A percentile compares a stretch with the other conserved stretches of the same genome.
Evolutionary conservation across 345 rosid species (phyloP).

Genomic region (Aquilaria malaccensis): DNA sequence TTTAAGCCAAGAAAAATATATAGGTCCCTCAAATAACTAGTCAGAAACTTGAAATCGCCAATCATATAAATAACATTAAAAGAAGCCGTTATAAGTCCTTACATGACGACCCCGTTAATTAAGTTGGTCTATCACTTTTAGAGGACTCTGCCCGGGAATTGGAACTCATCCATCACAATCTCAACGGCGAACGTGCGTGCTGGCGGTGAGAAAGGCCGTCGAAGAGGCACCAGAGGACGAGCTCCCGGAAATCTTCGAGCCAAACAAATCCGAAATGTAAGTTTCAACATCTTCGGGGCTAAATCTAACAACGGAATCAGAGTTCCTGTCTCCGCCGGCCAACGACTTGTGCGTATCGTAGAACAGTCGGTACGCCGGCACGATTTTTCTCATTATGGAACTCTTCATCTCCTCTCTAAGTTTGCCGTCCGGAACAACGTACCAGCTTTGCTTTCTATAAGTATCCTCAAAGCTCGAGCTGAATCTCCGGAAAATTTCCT

Average conservation of each 20-base stretch:
- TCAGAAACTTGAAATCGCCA: no score
- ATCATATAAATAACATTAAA: no score
- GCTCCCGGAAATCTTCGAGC: slow-evolving; percentile 4
- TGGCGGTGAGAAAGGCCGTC: slow-evolving; percentile 12
- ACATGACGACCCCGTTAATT: no score
- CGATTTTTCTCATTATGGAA: slow-evolving; percentile 34
- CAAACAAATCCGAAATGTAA: slow-evolving; percentile 43
- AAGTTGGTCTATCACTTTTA: no score
- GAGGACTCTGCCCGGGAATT: no score
- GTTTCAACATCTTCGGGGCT: slow-evolving; percentile 60
- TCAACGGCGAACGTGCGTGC: slow-evolving; percentile 4
- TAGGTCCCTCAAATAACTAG: no score
- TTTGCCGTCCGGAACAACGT: slow-evolving; percentile 39
- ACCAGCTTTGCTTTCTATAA: slow-evolving; percentile 35
- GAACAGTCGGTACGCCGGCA: slow-evolving; percentile 39
- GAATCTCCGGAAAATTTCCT: slow-evolving; percentile 36
- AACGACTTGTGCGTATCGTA: slow-evolving; percentile 32
- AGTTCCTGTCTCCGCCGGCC: slow-evolving; percentile 17
- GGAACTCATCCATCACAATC: no score
- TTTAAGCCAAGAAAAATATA: no score
- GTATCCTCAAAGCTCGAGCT: slow-evolving; percentile 49
- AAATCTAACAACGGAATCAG: slow-evolving; percentile 28
- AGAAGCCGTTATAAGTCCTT: no score
- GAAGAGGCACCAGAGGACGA: slow-evolving; percentile 6
- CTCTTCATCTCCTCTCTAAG: slow-evolving; percentile 48